Evolutionary conservation across 2,329 filamentous ascomycete species (phyloP).

Genomic region (Beauveria sp.): DNA sequence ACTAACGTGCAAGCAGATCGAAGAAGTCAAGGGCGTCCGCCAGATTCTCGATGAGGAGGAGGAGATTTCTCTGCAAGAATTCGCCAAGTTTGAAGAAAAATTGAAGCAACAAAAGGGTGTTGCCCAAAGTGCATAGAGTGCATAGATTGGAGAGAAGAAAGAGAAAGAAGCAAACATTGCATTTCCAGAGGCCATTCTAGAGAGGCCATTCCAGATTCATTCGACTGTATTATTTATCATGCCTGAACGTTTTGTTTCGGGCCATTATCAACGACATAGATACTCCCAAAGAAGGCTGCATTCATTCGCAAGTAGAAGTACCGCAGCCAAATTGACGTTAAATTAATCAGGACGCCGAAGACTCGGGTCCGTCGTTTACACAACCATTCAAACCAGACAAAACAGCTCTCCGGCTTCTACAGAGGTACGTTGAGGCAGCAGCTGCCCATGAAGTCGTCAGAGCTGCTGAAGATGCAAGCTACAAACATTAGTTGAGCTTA

Average conservation of each 20-base stretch:
- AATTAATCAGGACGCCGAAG: background rate
- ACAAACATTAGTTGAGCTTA: too few relatives aligned
- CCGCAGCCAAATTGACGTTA: background rate
- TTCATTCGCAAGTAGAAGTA: background rate
- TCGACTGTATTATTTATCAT: background rate
- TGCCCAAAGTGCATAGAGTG: slow-evolving; percentile 6
- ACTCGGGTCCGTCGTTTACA: too few relatives aligned
- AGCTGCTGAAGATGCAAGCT: too few relatives aligned
- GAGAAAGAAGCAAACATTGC: background rate
- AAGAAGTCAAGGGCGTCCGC: slow-evolving; percentile 87
- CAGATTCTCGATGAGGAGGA: slow-evolving; percentile 91
- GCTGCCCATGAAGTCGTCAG: too few relatives aligned
- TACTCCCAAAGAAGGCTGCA: background rate
- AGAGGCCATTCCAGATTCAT: background rate
- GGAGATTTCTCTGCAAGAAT: slow-evolving; percentile 77
- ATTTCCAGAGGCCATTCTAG: background rate
- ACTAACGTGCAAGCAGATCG: slow-evolving; percentile 55
- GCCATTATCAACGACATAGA: background rate
- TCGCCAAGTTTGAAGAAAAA: slow-evolving; percentile 91
- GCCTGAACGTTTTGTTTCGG: background rate
- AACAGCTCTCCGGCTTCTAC: too few relatives aligned
- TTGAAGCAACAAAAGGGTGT: slow-evolving; percentile 45
- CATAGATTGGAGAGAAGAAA: background rate
- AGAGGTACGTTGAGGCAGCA: too few relatives aligned
- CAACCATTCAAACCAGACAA: too few relatives aligned